Base-by-base conservation (phyloP, 2,329 filamentous ascomycete species). In the Pestalotiopsis fici region DNA sequence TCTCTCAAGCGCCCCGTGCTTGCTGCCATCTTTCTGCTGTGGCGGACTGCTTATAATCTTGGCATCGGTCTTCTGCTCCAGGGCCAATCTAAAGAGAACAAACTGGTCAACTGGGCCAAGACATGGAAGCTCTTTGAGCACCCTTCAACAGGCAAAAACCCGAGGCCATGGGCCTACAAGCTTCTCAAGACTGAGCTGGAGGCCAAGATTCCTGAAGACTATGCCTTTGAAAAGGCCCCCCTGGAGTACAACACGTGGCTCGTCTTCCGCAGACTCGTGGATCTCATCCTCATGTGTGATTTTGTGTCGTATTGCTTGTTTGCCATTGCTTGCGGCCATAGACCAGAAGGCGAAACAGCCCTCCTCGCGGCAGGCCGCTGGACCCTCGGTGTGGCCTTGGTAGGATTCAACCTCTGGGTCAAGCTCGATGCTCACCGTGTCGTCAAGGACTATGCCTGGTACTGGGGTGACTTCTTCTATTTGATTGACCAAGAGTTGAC, bases 201-300 rank as follows among this genome's bases (percentile, higher is more conserved):
- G 82, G 92, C 93, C 74, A 98, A 99, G 83, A 97, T 99, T 70
- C 91, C 93, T 3, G 87, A 92, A 75, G 94, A 99, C 83, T 99
- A 98, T 83, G 90, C 91, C 71, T 97, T 99, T 77, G 95, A 97
- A 74, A 88, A 93, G 73, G 95, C 95, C 0, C 96, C 96, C 18
- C 86, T 98, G 79, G 96, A 99, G 86, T 99, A 98, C 87, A 99
- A 99, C 83, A 97, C 96, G 55, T 99, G 96, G 96, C 88, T 99
- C 66, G 89, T 98, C 72, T 99, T 99, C 83, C 91, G 96, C 73
- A 91, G 96, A 74, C 88, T 98, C 37, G 96, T 98, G 77, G 96
- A 99, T 83, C 83, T 99, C 78, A 98, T 98, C 78, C 85, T 99
- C 77, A 97, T 99, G 94, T 98, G 95, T 85, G 96, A 99, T 83